Percentiles rank a stretch among this genome's conserved stretches.
These are phyloP conservation scores for Pyrenophora graminea DNA, from an alignment of 2,329 filamentous ascomycete genomes.

Conservation along the genomic window DNA sequence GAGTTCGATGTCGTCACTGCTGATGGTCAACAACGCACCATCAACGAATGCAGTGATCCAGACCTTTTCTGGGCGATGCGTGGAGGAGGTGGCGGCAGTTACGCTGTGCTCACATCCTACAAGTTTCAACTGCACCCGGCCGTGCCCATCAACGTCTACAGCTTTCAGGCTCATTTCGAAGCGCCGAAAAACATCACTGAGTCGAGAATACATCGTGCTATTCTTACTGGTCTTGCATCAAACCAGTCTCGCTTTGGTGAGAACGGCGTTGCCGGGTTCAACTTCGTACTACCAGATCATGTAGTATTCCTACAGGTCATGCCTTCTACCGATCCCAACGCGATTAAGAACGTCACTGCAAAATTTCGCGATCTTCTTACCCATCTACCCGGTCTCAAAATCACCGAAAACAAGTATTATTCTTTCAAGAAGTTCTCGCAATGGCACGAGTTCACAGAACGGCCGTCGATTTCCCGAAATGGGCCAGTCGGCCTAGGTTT, in stretches of 20 bases:
- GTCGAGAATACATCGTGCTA: constrained; percentile 38
- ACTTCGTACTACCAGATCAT: constrained; percentile 39
- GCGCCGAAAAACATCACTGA: constrained; percentile 33
- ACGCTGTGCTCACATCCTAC: constrained; percentile 43
- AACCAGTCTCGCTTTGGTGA: constrained; percentile 38
- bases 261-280: constrained; percentile 42
- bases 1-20: constrained; percentile 44
- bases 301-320: constrained; percentile 40
- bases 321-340: constrained; percentile 31
- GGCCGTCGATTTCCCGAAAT: constrained; percentile 37
- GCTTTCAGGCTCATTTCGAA: constrained; percentile 39
- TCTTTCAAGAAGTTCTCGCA: constrained; percentile 38
- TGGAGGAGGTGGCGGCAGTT: constrained; percentile 44
- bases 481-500: constrained; percentile 42
- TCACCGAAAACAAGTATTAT: constrained; percentile 39
- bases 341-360: constrained; percentile 33
- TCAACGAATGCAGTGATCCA: constrained; percentile 41
- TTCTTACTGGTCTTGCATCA: constrained; percentile 36
- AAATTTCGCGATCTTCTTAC: constrained; percentile 40
- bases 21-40: constrained; percentile 36
- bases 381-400: constrained; percentile 37
- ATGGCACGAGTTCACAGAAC: constrained; percentile 38
- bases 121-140: constrained; percentile 43
- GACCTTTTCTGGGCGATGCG: constrained; percentile 47
- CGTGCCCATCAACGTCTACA: constrained; percentile 43